A percentile compares a stretch with the other conserved stretches of the same genome.
phyloP scores from a whole-genome alignment of 1,284 basidiomycete species.

The Vanrija sp. region DNA sequence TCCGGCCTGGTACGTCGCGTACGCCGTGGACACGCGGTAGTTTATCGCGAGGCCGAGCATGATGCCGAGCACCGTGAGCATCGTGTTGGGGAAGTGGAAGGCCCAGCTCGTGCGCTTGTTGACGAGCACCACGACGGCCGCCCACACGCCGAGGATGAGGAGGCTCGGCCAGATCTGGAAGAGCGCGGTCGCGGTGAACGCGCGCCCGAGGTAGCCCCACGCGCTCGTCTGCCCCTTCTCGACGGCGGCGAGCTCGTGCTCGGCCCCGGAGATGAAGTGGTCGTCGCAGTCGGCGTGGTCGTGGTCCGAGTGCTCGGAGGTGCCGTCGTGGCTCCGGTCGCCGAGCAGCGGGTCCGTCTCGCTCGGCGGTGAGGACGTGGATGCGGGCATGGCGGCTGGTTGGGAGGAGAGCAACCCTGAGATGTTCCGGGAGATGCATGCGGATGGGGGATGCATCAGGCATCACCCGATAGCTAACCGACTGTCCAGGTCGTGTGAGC shows the following conservation, averaged over 20 bases:
- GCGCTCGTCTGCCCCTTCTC: constrained; percentile 32
- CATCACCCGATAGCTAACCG: too few relatives aligned
- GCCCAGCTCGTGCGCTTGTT: constrained; percentile 30
- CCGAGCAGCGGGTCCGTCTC: too few relatives aligned
- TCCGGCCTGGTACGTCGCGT: constrained; percentile 71
- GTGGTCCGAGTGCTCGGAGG: too few relatives aligned
- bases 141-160: constrained; percentile 40
- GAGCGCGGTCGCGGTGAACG: constrained; percentile 35
- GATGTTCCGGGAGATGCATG: too few relatives aligned
- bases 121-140: constrained; percentile 34
- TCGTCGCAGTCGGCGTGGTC: too few relatives aligned
- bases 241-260: constrained; percentile 12
- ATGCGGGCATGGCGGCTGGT: too few relatives aligned
- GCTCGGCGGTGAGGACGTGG: too few relatives aligned
- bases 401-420: too few relatives aligned
- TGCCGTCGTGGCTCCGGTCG: too few relatives aligned
- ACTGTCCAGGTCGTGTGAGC: too few relatives aligned
- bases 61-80: constrained; percentile 42
- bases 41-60: constrained; percentile 43
- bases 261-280: too few relatives aligned
- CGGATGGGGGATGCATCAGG: too few relatives aligned
- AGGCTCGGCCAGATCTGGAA: constrained; percentile 38
- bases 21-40: constrained; percentile 63
- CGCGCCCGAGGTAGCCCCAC: constrained; percentile 21
- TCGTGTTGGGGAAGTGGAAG: constrained; percentile 32